phyloP scores from a whole-genome alignment of 768 basidiomycete genomes.

The Tylopilus cervinicoccineus region DNA sequence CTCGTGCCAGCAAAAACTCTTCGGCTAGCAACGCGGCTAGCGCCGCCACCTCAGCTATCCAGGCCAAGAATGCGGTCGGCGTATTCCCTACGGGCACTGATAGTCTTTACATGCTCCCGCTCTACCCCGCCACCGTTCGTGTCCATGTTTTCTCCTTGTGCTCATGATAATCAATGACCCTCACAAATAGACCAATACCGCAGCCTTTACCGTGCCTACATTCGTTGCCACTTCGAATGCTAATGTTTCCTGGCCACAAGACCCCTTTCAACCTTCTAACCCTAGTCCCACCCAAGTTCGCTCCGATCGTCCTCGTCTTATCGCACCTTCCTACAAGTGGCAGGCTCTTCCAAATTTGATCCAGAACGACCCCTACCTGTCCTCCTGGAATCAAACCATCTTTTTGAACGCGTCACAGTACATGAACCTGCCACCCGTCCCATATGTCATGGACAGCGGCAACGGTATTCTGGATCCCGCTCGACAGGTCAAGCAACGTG shows the following conservation, averaged over 20 bases:
- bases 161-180: not conserved
- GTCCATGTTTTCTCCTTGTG: not conserved
- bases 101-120: conserved; percentile 71
- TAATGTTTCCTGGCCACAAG: conserved; percentile 69
- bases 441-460: conserved; percentile 72
- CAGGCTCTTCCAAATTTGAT: conserved; percentile 74
- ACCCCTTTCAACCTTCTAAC: conserved; percentile 66
- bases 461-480: conserved; percentile 92
- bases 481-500: conserved; percentile 81
- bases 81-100: conserved; percentile 77
- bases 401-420: conserved; percentile 84
- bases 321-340: conserved; percentile 94
- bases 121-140: conserved; percentile 88
- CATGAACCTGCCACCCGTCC: conserved; percentile 55
- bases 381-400: conserved; percentile 87
- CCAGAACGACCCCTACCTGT: conserved; percentile 77
- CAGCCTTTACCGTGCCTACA: conserved; percentile 66
- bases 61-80: conserved; percentile 57
- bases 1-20: conserved; percentile 44
- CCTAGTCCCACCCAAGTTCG: conserved; percentile 61
- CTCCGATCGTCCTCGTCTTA: conserved; percentile 81
- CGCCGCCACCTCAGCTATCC: conserved; percentile 50
- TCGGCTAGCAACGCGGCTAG: conserved; percentile 15
- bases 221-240: conserved; percentile 55
- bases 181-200: conserved; percentile 61